Evolutionary conservation across 371 early-diverging fungal genomes (phyloP).

Genomic region (Mucor lusitanicus): DNA sequence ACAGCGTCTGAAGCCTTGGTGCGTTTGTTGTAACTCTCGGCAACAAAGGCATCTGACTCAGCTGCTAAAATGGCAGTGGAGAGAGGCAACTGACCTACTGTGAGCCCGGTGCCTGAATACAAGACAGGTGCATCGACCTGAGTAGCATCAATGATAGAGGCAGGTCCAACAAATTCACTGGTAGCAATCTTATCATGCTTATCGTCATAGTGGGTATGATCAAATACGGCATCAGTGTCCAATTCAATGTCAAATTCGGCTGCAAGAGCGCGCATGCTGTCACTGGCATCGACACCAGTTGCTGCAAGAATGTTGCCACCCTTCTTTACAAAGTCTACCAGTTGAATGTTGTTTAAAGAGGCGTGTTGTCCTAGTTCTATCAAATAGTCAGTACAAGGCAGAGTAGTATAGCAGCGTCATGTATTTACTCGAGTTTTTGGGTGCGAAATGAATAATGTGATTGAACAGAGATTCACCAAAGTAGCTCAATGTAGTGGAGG

Average conservation of each 20-base stretch:
- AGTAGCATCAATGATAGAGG: conserved; percentile 30
- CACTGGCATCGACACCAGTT: conserved; percentile 63
- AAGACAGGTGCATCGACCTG: conserved; percentile 56
- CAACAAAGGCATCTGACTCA: conserved; percentile 62
- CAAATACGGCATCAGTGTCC: conserved; percentile 72
- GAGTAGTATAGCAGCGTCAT: not conserved
- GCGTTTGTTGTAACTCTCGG: conserved; percentile 31
- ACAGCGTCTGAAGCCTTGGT: conserved; percentile 30
- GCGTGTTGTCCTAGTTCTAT: conserved; percentile 45
- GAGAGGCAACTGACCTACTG: conserved; percentile 57
- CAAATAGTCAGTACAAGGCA: not conserved
- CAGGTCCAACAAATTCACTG: conserved; percentile 30
- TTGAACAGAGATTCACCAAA: conserved; percentile 65
- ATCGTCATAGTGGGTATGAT: conserved; percentile 61
- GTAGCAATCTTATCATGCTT: conserved; percentile 45
- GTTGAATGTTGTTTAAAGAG: conserved; percentile 48
- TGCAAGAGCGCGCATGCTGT: conserved; percentile 75
- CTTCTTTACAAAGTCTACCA: conserved; percentile 84
- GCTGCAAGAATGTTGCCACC: conserved; percentile 93
- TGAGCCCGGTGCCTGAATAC: conserved; percentile 80
- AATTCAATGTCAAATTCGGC: conserved; percentile 87
- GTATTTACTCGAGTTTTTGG: conserved; percentile 56
- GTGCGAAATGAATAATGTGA: conserved; percentile 75
- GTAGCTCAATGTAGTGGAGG: conserved; percentile 20
- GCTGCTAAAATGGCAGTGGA: conserved; percentile 69